Evolutionary conservation across 2,329 filamentous ascomycete genomes (phyloP), one percentile per base, ranked within the genome.

Genomic region (Fusarium sp.): DNA sequence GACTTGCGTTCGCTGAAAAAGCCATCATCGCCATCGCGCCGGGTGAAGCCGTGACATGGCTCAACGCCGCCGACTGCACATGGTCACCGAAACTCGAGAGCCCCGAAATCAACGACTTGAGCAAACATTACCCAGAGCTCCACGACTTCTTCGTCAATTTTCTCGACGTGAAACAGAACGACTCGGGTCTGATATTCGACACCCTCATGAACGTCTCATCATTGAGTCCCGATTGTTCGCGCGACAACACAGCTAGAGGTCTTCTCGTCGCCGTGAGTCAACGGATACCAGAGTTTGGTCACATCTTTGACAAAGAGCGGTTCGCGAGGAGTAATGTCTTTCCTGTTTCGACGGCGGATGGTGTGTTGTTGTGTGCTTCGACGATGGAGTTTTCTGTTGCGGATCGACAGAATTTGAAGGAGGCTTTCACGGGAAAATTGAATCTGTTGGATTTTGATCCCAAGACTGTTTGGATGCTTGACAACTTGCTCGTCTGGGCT

Each of bases 71-170:
- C 9, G 68, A 75, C 18, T 76, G 74, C 16, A 66, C 58, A 15
- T 76, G 74, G 74, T 59, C 70, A 6, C 74, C 72, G 18, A 72
- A 72, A 39, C 58, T 76, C 4, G 63, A 64, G 21, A 73, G 62
- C 5, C 55, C 62, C 3, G 74, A 75, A 4, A 48, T 69, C 48
- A 69, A 73, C 39, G 70, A 73, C 18, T 8, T 76, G 27, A 76
- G 74, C 42, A 70, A 65, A 27, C 68, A 72, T 38, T 76, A 76
- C 33, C 65, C 69, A 5, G 70, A 76, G 8, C 61, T 76, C 4
- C 60, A 73, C 38, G 51, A 69, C 6, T 75, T 76, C n/a, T 76
- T 76, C 16, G 71, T 73, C 25, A 60, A 63, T 7, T 75, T 76
- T 2, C 65, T 76, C 21, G 51, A 44, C 15, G 45, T 76, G 25